Percentiles rank a stretch among this genome's conserved stretches.
phyloP scores from a whole-genome alignment of 148 eudicot genomes.

The Chenopodium formosanum region DNA sequence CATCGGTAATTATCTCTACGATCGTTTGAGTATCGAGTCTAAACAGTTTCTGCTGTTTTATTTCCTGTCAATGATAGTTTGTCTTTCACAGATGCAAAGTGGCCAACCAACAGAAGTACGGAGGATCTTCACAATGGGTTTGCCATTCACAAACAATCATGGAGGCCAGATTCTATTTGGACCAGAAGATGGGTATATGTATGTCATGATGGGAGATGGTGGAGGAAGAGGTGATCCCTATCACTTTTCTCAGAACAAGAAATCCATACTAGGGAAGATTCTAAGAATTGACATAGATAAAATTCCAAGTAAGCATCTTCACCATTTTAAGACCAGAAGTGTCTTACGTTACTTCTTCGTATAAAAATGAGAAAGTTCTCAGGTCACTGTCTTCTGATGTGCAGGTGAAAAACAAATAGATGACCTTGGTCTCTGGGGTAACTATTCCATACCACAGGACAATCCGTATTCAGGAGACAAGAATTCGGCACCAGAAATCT shows the following conservation, averaged over 20 bases:
- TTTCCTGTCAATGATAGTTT: not conserved
- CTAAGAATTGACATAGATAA: slow-evolving; percentile 78
- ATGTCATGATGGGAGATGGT: slow-evolving; percentile 88
- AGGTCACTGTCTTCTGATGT: not conserved
- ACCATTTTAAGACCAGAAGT: not conserved
- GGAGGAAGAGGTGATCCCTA: slow-evolving; percentile 71
- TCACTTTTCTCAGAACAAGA: slow-evolving; percentile 82
- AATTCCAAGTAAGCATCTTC: slow-evolving; percentile 58
- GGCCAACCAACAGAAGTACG: slow-evolving; percentile 66
- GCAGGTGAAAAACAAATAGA: slow-evolving; percentile 57
- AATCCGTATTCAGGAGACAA: slow-evolving; percentile 73
- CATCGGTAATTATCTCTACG: slow-evolving; percentile 46
- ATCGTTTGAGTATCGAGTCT: not conserved
- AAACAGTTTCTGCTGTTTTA: not conserved
- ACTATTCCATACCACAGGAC: slow-evolving; percentile 71
- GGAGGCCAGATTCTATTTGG: slow-evolving; percentile 87
- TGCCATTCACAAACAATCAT: slow-evolving; percentile 59
- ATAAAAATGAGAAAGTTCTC: not conserved
- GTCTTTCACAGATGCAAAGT: slow-evolving; percentile 40
- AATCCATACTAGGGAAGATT: slow-evolving; percentile 80
- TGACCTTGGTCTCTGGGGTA: slow-evolving; percentile 71
- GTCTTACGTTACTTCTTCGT: not conserved
- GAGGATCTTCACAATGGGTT: slow-evolving; percentile 81
- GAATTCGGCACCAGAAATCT: slow-evolving; percentile 62
- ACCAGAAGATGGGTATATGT: slow-evolving; percentile 73